These are phyloP conservation scores for Phaeosphaeriaceae sp. DNA, from an alignment of 2,329 filamentous ascomycete species.

Conservation along the genomic window DNA sequence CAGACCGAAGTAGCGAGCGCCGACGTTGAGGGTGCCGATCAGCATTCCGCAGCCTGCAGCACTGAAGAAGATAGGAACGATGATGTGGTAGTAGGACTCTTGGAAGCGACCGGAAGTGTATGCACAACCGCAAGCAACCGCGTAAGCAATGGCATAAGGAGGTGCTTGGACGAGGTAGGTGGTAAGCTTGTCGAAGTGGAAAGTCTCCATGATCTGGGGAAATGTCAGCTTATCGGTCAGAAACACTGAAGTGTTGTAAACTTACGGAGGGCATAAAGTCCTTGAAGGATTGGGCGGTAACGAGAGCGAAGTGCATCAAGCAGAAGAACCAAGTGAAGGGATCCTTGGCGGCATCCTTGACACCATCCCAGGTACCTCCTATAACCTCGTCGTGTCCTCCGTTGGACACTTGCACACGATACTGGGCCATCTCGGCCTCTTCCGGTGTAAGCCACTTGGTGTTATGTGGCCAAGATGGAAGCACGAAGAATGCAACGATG, in stretches of 20 bases:
- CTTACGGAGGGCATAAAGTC: constrained; percentile 41
- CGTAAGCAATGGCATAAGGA: constrained; percentile 46
- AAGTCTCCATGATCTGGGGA: constrained; percentile 26
- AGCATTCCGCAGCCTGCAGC: constrained; percentile 32
- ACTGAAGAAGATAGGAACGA: constrained; percentile 29
- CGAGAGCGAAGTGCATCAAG: constrained; percentile 49
- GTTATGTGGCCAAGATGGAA: constrained; percentile 33
- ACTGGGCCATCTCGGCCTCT: constrained; percentile 35
- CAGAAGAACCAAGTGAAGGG: constrained; percentile 52
- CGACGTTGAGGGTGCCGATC: constrained; percentile 38
- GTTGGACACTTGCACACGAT: constrained; percentile 36
- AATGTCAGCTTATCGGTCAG: not conserved
- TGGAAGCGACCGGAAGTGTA: constrained; percentile 37
- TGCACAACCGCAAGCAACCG: constrained; percentile 28
- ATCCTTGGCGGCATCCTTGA: constrained; percentile 47
- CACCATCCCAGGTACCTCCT: constrained; percentile 49
- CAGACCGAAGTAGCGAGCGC: constrained; percentile 38
- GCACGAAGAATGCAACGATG: constrained; percentile 38
- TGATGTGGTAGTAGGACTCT: constrained; percentile 40
- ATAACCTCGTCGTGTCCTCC: constrained; percentile 49
- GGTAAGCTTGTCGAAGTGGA: constrained; percentile 20
- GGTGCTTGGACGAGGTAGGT: constrained; percentile 54
- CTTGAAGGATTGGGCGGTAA: constrained; percentile 42
- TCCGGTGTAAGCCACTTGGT: constrained; percentile 20
- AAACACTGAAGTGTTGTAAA: not conserved